Evolutionary conservation across 768 basidiomycete genomes (phyloP).

Genomic region (Tulasnella sp.): DNA sequence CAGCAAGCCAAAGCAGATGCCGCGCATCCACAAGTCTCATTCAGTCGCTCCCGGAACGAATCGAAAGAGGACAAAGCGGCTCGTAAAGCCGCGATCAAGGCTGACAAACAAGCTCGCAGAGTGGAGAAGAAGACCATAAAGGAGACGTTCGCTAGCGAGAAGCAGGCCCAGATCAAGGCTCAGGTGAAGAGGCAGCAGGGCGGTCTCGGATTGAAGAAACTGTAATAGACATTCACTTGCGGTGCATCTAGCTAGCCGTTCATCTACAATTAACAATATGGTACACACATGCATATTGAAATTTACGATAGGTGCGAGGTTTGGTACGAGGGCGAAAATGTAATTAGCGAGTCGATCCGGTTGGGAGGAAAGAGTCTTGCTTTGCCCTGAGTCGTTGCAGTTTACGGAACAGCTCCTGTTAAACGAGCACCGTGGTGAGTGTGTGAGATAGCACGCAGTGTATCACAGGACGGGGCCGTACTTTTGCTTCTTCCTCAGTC

Average conservation of each 20-base stretch:
- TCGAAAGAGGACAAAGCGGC: conserved; percentile 35
- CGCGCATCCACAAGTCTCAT: neutral
- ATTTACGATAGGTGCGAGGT: neutral
- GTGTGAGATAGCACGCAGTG: neutral
- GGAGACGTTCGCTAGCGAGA: conserved; percentile 30
- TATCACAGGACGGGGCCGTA: conserved; percentile 20
- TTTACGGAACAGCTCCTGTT: neutral
- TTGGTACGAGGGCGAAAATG: neutral
- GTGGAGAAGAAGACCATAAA: conserved; percentile 33
- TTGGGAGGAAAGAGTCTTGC: neutral
- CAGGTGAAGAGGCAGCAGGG: conserved; percentile 2
- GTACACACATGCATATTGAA: neutral
- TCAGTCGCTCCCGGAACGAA: conserved; percentile 65
- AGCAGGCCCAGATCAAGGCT: conserved; percentile 26
- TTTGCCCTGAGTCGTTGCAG: neutral
- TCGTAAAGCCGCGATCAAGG: conserved; percentile 33
- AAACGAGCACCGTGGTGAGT: neutral
- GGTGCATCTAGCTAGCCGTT: neutral
- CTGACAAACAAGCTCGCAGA: conserved; percentile 30
- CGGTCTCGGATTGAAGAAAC: conserved; percentile 9
- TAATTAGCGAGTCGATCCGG: neutral
- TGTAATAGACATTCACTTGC: neutral
- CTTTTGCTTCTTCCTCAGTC: conserved; percentile 59
- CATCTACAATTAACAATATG: neutral
- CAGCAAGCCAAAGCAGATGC: conserved; percentile 11